Percentiles rank a stretch among this genome's conserved stretches.
Conservation (phyloP, 169 alveolate species). For the Cryptosporidium tyzzeri region DNA sequence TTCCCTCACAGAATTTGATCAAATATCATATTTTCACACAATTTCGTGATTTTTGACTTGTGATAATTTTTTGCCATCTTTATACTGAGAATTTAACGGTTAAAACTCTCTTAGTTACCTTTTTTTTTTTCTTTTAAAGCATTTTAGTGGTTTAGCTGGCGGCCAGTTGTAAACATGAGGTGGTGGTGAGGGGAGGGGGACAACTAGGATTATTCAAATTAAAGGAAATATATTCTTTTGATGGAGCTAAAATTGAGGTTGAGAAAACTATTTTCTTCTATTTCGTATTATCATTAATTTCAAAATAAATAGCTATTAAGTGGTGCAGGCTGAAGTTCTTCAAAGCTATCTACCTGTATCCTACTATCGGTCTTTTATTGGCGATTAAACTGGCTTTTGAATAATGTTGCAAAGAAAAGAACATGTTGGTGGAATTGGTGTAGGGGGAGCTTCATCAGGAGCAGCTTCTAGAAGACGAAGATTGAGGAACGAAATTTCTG, state of each 20-base stretch:
- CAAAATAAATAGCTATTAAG: no score
- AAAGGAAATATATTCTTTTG: background rate
- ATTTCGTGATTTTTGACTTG: background rate
- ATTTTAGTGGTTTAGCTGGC: background rate
- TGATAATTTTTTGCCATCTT: no score
- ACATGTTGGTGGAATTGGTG: constrained; percentile 34
- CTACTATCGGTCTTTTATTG: background rate
- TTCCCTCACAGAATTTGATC: background rate
- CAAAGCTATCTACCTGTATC: background rate
- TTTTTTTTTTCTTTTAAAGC: background rate
- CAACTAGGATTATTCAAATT: background rate
- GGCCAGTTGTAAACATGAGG: background rate
- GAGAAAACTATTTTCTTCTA: background rate
- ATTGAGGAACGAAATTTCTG: constrained; percentile 87
- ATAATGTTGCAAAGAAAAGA: constrained; percentile 63
- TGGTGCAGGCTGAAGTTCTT: background rate
- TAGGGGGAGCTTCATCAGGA: constrained; percentile 52
- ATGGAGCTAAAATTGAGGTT: background rate
- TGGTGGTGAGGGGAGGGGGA: background rate
- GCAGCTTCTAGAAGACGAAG: constrained; percentile 72
- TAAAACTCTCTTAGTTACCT: background rate
- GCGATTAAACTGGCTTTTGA: background rate
- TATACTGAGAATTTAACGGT: no score
- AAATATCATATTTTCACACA: no score
- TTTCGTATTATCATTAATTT: no score